Conservation (phyloP, 495 filamentous ascomycete species). For the Aspergillus carlsbadensis region DNA sequence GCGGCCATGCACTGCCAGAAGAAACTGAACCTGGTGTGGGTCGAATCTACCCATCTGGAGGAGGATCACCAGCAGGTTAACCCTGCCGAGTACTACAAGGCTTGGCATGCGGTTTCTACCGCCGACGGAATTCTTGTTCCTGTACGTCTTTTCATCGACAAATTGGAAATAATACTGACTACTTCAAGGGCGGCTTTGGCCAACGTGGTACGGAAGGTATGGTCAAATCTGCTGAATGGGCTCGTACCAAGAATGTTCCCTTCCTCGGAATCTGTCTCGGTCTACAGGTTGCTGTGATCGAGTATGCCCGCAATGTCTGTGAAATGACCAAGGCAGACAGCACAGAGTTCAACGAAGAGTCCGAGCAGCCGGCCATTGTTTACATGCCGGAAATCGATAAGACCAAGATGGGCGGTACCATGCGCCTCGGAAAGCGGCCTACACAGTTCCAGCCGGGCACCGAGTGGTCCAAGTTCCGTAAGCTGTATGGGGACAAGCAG, state of each 20-base stretch:
- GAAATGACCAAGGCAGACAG: slow-evolving; percentile 59
- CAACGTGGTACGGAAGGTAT: slow-evolving; percentile 80
- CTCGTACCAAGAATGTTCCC: slow-evolving; percentile 74
- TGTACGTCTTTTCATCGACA: slow-evolving; percentile 10
- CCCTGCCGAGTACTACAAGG: slow-evolving; percentile 79
- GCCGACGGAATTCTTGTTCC: slow-evolving; percentile 58
- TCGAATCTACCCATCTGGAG: slow-evolving; percentile 84
- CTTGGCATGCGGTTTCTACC: slow-evolving; percentile 77
- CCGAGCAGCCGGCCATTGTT: slow-evolving; percentile 66
- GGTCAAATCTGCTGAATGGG: slow-evolving; percentile 80
- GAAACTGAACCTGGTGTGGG: slow-evolving; percentile 78
- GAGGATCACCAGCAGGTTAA: slow-evolving; percentile 50
- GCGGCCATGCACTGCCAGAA: slow-evolving; percentile 80
- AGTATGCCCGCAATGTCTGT: slow-evolving; percentile 75
- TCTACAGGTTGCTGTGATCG: slow-evolving; percentile 92
- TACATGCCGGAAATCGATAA: slow-evolving; percentile 90
- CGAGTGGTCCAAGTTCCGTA: slow-evolving; percentile 78
- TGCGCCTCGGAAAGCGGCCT: slow-evolving; percentile 80
- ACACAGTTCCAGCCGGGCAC: slow-evolving; percentile 73
- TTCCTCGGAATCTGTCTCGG: slow-evolving; percentile 93
- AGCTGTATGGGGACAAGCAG: slow-evolving; percentile 61
- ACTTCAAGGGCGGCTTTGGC: slow-evolving; percentile 74
- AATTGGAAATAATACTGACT: slow-evolving; percentile 33
- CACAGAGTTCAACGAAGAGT: slow-evolving; percentile 61
- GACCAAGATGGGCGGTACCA: slow-evolving; percentile 78